phyloP scores from a whole-genome alignment of 2,329 filamentous ascomycete genomes.

The Plectosphaerella plurivora region DNA sequence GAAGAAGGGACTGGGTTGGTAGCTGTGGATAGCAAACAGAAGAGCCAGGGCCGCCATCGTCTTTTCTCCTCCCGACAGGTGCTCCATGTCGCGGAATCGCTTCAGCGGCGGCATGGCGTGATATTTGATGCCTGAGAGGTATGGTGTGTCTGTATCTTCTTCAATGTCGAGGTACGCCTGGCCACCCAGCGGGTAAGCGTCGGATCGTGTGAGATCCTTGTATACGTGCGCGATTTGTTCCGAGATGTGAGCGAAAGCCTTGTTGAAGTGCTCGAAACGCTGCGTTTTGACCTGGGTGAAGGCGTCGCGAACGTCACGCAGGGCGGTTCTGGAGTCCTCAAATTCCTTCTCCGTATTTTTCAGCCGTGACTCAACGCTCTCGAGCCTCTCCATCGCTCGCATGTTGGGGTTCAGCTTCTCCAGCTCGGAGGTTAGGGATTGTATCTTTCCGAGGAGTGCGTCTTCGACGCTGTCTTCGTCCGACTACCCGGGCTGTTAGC shows the following conservation, averaged over 20 bases:
- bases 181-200: slow-evolving; percentile 90
- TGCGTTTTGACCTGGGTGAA: slow-evolving; percentile 80
- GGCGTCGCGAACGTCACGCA: slow-evolving; percentile 71
- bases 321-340: slow-evolving; percentile 72
- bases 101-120: slow-evolving; percentile 98
- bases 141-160: slow-evolving; percentile 94
- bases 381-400: slow-evolving; percentile 87
- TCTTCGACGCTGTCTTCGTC: slow-evolving; percentile 69
- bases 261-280: slow-evolving; percentile 89
- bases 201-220: slow-evolving; percentile 86
- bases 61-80: slow-evolving; percentile 94
- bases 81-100: slow-evolving; percentile 98
- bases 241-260: slow-evolving; percentile 90
- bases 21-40: slow-evolving; percentile 93
- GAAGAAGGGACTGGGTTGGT: slow-evolving; percentile 94
- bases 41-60: slow-evolving; percentile 97
- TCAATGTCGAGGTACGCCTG: slow-evolving; percentile 83
- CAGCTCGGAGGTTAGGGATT: slow-evolving; percentile 68
- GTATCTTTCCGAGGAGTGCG: slow-evolving; percentile 72
- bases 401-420: slow-evolving; percentile 97
- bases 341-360: slow-evolving; percentile 85
- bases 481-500: slow-evolving; percentile 44
- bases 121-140: slow-evolving; percentile 94
- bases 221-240: slow-evolving; percentile 94
- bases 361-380: slow-evolving; percentile 78